phyloP scores from a whole-genome alignment of 1,139 yeast species.

The Pichia sp. region DNA sequence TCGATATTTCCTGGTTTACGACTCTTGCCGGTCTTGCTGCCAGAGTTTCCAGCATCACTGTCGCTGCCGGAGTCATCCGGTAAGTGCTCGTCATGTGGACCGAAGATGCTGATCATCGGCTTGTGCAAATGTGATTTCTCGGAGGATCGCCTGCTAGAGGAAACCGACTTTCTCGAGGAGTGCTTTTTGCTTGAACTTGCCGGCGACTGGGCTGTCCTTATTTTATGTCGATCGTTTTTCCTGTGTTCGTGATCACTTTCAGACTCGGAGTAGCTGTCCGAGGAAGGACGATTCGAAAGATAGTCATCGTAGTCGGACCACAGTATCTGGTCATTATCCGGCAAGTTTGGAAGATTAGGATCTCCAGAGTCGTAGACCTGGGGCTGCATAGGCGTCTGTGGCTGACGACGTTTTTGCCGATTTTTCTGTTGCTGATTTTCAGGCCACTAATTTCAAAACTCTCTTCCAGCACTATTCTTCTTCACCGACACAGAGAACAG shows the following conservation, averaged over 20 bases:
- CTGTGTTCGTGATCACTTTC: neutral
- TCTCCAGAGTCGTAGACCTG: slow-evolving; percentile 39
- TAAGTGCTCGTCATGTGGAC: neutral
- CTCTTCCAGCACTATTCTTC: too few species aligned
- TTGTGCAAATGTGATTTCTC: neutral
- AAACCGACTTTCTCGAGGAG: neutral
- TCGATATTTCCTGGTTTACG: neutral
- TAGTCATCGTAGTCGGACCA: slow-evolving; percentile 30
- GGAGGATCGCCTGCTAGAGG: neutral
- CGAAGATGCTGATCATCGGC: neutral
- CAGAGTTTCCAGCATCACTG: neutral
- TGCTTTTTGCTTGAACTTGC: neutral
- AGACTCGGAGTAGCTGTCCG: neutral
- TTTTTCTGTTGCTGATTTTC: neutral
- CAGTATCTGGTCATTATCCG: slow-evolving; percentile 30
- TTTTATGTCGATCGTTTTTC: neutral
- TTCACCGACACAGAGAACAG: too few species aligned
- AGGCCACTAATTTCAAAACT: neutral
- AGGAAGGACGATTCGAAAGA: slow-evolving; percentile 9
- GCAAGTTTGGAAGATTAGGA: slow-evolving; percentile 38
- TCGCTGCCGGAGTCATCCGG: neutral
- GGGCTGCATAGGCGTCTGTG: slow-evolving; percentile 9
- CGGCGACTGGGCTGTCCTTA: neutral
- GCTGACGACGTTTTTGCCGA: too few species aligned
- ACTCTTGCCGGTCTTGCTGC: neutral